A percentile compares a stretch with the other conserved stretches of the same genome.
Evolutionary conservation across 1,284 basidiomycete genomes (phyloP).

Genomic region (Ganoderma sinense): DNA sequence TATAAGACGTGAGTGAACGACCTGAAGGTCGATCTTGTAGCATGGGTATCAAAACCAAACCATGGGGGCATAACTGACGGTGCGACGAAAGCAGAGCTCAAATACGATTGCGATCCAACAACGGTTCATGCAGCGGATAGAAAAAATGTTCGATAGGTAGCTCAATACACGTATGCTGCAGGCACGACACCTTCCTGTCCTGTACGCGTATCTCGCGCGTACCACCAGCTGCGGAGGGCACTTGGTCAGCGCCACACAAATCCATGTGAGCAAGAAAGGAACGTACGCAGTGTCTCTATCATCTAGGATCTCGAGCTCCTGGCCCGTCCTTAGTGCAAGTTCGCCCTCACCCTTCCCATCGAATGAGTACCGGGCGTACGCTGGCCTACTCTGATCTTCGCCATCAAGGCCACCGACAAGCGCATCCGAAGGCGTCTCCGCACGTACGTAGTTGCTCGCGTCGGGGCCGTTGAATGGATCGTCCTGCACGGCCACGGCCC

Average conservation of each 20-base stretch:
- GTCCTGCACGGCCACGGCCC: constrained; percentile 43
- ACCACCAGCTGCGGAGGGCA: constrained; percentile 83
- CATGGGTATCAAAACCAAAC: constrained; percentile 42
- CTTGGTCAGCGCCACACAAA: constrained; percentile 13
- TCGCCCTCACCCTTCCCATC: constrained; percentile 82
- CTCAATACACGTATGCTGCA: constrained; percentile 85
- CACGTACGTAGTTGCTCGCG: constrained; percentile 75
- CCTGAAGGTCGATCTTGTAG: constrained; percentile 44
- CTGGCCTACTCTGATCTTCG: constrained; percentile 75
- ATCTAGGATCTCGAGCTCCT: constrained; percentile 79
- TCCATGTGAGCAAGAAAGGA: constrained; percentile 1
- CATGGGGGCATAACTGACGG: constrained; percentile 23
- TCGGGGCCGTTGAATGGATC: constrained; percentile 72
- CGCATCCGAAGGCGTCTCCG: constrained; percentile 81
- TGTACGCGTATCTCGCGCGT: constrained; percentile 79
- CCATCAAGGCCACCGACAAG: constrained; percentile 65
- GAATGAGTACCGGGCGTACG: constrained; percentile 82
- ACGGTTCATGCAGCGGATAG: constrained; percentile 23
- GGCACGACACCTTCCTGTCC: constrained; percentile 90
- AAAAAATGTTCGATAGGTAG: constrained; percentile 11
- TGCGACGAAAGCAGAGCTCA: constrained; percentile 39
- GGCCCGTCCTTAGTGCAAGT: constrained; percentile 71
- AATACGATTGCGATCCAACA: constrained; percentile 31
- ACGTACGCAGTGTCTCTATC: constrained; percentile 82
- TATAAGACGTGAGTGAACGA: constrained; percentile 32